These are phyloP conservation scores for Macaranga tanarius DNA, from an alignment of 441 rosid genomes.

Conservation along the genomic window DNA sequence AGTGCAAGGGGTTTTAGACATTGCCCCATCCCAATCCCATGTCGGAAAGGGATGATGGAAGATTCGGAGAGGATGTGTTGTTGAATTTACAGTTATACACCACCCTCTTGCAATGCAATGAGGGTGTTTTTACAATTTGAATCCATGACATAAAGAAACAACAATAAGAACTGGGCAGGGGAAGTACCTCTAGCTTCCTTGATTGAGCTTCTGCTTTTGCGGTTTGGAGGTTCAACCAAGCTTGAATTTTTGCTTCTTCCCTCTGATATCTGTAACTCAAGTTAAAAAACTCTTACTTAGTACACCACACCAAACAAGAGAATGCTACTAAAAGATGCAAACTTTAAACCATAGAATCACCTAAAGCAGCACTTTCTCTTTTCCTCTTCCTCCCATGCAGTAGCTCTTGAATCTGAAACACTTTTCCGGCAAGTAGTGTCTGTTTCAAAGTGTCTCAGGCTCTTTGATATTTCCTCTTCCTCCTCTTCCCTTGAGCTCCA, in stretches of 20 bases:
- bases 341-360: constrained; percentile 25
- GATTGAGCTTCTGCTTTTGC: constrained; percentile 98
- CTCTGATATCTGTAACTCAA: constrained; percentile 63
- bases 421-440: constrained; percentile 45
- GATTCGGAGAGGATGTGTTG: too few relatives aligned
- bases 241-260: constrained; percentile 91
- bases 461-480: constrained; percentile 85
- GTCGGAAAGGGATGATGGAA: neutral
- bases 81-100: neutral
- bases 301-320: neutral
- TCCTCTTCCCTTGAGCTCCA: constrained; percentile 99
- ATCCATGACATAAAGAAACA: constrained; percentile 1
- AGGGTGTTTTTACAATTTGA: neutral
- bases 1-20: too few relatives aligned
- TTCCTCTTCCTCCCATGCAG: constrained; percentile 77
- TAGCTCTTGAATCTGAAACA: constrained; percentile 57
- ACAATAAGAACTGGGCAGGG: neutral
- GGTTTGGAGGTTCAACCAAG: constrained; percentile 88
- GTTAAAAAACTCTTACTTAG: constrained; percentile 18
- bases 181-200: constrained; percentile 79
- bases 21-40: too few relatives aligned
- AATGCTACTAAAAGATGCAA: constrained; percentile 9
- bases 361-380: constrained; percentile 75
- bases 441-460: constrained; percentile 77
- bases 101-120: neutral